Percentiles rank a stretch among this genome's conserved stretches.
These are phyloP conservation scores for Globisporangium spiculum DNA, from an alignment of 352 stramenopile genomes.

Conservation along the genomic window DNA sequence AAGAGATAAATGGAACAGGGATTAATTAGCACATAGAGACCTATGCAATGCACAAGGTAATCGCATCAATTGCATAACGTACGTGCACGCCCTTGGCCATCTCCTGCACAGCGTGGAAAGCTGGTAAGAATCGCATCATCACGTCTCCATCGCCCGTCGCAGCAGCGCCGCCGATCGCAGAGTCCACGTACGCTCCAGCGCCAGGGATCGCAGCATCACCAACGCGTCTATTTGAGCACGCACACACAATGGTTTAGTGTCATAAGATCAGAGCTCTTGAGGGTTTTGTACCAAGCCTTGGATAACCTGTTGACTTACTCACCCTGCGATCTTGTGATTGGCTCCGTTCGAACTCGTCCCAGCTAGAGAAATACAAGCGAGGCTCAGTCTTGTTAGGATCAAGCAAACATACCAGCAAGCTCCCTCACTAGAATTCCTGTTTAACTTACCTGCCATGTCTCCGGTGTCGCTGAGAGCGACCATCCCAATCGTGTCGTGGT, in stretches of 20 bases:
- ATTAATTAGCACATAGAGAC: background rate
- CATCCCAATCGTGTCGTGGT: constrained; percentile 93
- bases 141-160: constrained; percentile 89
- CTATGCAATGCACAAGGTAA: background rate
- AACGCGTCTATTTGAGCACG: constrained; percentile 53
- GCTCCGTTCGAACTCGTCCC: constrained; percentile 89
- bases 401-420: background rate
- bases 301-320: constrained; percentile 1
- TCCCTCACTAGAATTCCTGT: background rate
- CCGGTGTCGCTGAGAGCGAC: constrained; percentile 55
- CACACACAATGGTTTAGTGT: background rate
- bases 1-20: background rate
- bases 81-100: constrained; percentile 76
- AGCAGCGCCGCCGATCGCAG: constrained; percentile 69
- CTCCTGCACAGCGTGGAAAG: constrained; percentile 79
- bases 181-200: constrained; percentile 87
- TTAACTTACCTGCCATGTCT: constrained; percentile 52
- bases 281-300: background rate
- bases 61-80: constrained; percentile 18
- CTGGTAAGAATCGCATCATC: constrained; percentile 91
- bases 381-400: background rate
- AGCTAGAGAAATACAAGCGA: constrained; percentile 25
- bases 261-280: background rate
- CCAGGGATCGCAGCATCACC: constrained; percentile 83
- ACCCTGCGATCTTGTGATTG: constrained; percentile 88